phyloP scores from a whole-genome alignment of 208 protist genomes.

The Trypanosoma lewisi region DNA sequence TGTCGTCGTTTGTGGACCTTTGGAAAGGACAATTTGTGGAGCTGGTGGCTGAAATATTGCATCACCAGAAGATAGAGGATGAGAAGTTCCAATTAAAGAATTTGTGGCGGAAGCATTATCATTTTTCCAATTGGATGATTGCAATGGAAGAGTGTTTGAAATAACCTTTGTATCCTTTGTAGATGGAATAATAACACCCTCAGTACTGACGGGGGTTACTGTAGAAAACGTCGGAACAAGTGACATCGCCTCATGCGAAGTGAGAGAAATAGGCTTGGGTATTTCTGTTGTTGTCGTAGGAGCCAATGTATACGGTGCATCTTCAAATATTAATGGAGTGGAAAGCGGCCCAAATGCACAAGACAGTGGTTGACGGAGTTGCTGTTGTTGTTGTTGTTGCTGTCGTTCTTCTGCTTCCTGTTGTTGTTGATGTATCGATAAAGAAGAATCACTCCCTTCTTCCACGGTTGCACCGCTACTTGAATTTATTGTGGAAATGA shows the following conservation, averaged over 20 bases:
- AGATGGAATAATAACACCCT: slow-evolving; percentile 26
- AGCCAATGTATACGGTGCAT: not conserved
- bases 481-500: not conserved
- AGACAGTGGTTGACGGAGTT: too few species aligned
- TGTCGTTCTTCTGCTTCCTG: slow-evolving; percentile 5
- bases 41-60: not conserved
- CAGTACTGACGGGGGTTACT: not conserved
- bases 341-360: slow-evolving; percentile 11
- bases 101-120: not conserved
- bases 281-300: not conserved
- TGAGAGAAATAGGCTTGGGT: slow-evolving; percentile 18
- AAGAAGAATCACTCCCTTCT: not conserved
- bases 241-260: slow-evolving; percentile 19
- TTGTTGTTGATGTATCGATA: not conserved
- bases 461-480: not conserved
- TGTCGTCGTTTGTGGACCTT: slow-evolving; percentile 4
- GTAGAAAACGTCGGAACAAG: slow-evolving; percentile 8
- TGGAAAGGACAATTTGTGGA: slow-evolving; percentile 18
- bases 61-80: not conserved
- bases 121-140: not conserved
- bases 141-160: not conserved
- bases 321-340: not conserved
- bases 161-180: slow-evolving; percentile 18
- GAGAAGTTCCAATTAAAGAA: not conserved
- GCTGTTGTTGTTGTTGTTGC: slow-evolving; percentile 3